Evolutionary conservation across 345 rosid genomes (phyloP), one percentile per base, ranked within the genome.

Genomic region (Odontarrhena argentea): DNA sequence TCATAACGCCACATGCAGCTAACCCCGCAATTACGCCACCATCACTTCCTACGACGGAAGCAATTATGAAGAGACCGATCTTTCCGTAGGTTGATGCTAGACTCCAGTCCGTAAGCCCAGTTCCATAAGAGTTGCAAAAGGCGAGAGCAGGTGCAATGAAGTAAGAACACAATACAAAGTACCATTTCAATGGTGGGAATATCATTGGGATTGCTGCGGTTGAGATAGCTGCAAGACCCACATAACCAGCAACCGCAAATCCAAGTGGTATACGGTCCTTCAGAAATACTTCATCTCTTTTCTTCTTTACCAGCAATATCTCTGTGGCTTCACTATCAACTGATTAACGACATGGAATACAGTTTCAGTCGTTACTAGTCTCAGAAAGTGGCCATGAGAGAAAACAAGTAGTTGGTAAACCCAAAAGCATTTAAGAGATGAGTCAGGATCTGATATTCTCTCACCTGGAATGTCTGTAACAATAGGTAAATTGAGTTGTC

Each of bases 11-110:
- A 72, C 85, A 87, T 14, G 96, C 96, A 42, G 89, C 96, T 67
- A 89, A 79, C 35, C 98, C 93, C 2, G 96, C 98, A 36, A 92
- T 76, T 62, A 89, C 93, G 9, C 98, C 98, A 32, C 98, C 98
- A 51, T 82, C 43, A 9, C 54, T 76, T 68, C 98, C 98, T 12
- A 92, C 95, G 60, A 85, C 18, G 1, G 98, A 87, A 41, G 96
- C 98, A 6, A 92, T 78, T 50, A 86, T 82, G 78, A 89, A 92
- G 53, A 92, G 96, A 3, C 96, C 96, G 10, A 92, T 89, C 81
- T 89, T 92, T 43, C 98, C 98, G 55, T 92, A 92, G 46, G 93
- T 89, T 41, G 96, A 77, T 44, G 96, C 67, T 79, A 89, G 71
- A 65, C 55, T 87, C 91, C 89, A 87, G 77, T 92, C 98, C 0